phyloP scores from a whole-genome alignment of 2,329 filamentous ascomycete species.

The Fonsecaea pedrosoi region DNA sequence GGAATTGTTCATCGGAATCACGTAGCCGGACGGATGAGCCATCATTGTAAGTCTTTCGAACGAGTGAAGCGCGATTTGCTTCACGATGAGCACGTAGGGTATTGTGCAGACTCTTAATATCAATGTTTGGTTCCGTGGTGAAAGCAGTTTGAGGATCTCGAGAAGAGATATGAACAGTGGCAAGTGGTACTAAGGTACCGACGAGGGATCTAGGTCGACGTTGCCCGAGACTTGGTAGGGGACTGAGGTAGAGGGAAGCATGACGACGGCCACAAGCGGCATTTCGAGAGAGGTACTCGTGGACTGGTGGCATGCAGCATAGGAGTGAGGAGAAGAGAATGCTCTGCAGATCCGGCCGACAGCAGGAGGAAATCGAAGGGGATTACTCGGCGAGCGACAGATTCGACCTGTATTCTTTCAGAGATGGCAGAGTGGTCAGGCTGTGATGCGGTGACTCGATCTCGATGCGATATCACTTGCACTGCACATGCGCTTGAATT shows the following conservation, averaged over 20 bases:
- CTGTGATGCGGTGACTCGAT: neutral
- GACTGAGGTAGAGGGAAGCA: constrained; percentile 8
- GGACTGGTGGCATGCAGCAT: constrained; percentile 34
- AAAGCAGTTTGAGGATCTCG: constrained; percentile 2
- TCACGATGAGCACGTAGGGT: constrained; percentile 48
- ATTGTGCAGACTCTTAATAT: constrained; percentile 42
- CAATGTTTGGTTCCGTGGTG: constrained; percentile 34
- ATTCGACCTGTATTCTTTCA: neutral
- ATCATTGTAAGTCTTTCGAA: constrained; percentile 36
- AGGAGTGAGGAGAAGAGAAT: constrained; percentile 5
- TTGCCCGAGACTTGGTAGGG: neutral
- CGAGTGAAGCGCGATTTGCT: constrained; percentile 42
- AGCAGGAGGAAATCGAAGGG: neutral
- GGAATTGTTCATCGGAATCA: constrained; percentile 2
- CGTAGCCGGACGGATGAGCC: constrained; percentile 7
- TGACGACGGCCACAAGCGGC: constrained; percentile 17
- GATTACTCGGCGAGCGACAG: neutral
- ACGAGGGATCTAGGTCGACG: constrained; percentile 11
- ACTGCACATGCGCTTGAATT: neutral
- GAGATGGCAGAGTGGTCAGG: neutral
- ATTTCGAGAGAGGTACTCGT: constrained; percentile 9
- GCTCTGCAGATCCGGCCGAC: neutral
- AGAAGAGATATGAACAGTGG: neutral
- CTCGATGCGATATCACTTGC: neutral
- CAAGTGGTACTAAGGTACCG: neutral